phyloP scores from a whole-genome alignment of 2,329 filamentous ascomycete species.

The Colletotrichum graminicola region DNA sequence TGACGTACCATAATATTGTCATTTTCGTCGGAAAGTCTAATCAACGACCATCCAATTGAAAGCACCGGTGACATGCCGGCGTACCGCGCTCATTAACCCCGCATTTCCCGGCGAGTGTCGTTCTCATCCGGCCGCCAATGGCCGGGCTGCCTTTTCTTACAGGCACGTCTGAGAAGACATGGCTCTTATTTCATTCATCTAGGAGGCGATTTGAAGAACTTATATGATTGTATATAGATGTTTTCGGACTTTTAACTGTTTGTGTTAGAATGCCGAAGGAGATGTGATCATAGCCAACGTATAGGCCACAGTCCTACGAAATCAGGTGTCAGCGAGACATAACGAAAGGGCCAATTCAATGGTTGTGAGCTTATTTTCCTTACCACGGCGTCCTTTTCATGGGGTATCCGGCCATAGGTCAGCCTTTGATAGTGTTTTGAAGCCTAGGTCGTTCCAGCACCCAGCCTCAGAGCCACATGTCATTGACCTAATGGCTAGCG shows the following conservation, averaged over 20 bases:
- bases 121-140: background rate
- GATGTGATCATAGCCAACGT: too few species aligned
- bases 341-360: background rate
- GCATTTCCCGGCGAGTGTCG: background rate
- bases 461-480: background rate
- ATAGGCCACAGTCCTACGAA: background rate
- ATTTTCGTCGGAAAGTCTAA: background rate
- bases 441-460: background rate
- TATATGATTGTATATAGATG: background rate
- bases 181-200: too few species aligned
- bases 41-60: background rate
- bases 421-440: background rate
- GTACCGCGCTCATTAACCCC: background rate
- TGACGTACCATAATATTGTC: accelerated
- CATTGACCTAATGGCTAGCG: conserved; percentile 4
- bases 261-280: too few species aligned
- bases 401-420: background rate
- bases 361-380: background rate
- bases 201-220: too few species aligned
- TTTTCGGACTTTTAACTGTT: too few species aligned
- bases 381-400: accelerated
- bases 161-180: background rate
- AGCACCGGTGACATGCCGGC: background rate
- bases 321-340: too few species aligned
- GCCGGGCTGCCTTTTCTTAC: too few species aligned